A percentile compares a stretch with the other conserved stretches of the same genome.
Evolutionary conservation across 805 yeast species (phyloP).

Genomic region (Metschnikowia kofuensis): DNA sequence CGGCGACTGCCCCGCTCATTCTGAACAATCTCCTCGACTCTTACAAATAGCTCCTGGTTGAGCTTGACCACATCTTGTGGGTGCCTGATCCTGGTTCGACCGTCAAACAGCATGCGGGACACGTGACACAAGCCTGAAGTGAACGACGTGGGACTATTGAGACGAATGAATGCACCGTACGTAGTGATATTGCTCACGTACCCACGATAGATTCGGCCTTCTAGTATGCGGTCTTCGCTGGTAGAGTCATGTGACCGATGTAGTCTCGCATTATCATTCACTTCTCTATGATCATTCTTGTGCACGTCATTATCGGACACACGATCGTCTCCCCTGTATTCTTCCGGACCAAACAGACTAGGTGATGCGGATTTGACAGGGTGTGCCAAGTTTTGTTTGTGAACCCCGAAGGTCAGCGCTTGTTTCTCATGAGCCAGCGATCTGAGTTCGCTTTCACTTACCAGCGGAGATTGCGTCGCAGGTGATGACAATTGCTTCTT

Average conservation of each 20-base stretch:
- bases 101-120: conserved; percentile 55
- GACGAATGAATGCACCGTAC: conserved; percentile 76
- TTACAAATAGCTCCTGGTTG: conserved; percentile 65
- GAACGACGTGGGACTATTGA: conserved; percentile 30
- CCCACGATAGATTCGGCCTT: conserved; percentile 52
- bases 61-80: conserved; percentile 57
- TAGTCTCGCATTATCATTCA: too few relatives aligned
- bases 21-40: conserved; percentile 36
- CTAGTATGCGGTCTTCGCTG: neutral
- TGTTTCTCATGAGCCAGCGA: too few relatives aligned
- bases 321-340: too few relatives aligned
- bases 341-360: neutral
- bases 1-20: conserved; percentile 12
- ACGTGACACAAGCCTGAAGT: conserved; percentile 72
- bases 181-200: conserved; percentile 54
- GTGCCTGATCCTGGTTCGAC: conserved; percentile 45
- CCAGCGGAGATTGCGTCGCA: neutral
- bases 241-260: neutral
- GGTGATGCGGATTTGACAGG: neutral
- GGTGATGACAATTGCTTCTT: neutral
- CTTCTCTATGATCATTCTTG: too few relatives aligned
- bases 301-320: too few relatives aligned
- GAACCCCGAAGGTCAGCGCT: neutral
- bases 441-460: too few relatives aligned
- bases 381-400: neutral